Evolutionary conservation across 257 asterid species (phyloP), one percentile per base, ranked within the genome.

Genomic region (Echites panduratus): DNA sequence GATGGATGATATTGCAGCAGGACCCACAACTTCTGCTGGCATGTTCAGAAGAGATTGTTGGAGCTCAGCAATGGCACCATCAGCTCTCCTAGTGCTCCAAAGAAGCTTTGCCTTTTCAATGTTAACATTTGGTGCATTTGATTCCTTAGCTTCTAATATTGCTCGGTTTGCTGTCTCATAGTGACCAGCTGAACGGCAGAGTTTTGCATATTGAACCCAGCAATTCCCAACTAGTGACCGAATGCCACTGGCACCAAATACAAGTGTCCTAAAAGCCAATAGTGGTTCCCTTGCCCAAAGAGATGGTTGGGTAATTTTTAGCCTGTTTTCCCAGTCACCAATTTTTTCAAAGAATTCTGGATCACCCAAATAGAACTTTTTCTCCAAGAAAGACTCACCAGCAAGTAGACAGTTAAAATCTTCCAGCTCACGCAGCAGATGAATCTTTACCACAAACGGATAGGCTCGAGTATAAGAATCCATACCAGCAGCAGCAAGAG

Each of bases 401-500:
- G 89, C 80, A 69, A 94, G 91, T 70, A 94, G 90, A 74, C 84
- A 80, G 75, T 81, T 86, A 82, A 91, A 91, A 82, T 91, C 99
- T 85, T 91, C 99, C 35, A 94, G 87, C 85, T 94, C 99, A 70
- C 87, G 90, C 79, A 94, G 97, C 91, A 91, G 78, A 83, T 94
- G 97, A 79, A 94, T 97, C 96, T 94, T 94, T 70, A 94, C 97
- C 72, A 87, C 88, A 77, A 88, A 94, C 41, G 99, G 99, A 76
- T 94, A 91, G 48, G 97, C 99, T 68, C 99, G 89, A 72, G 91
- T 93, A 81, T 91, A 94, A 73, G 99, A 94, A 87, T 94, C 99
- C 99, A 91, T 91, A 76, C 99, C 99, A 22, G 99, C 97, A 79
- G 99, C 99, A 83, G 99, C 97, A 73, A 94, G 90, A 77, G 99